Conservation (phyloP, 805 yeast species). For the Kazachstania psychrophila region DNA sequence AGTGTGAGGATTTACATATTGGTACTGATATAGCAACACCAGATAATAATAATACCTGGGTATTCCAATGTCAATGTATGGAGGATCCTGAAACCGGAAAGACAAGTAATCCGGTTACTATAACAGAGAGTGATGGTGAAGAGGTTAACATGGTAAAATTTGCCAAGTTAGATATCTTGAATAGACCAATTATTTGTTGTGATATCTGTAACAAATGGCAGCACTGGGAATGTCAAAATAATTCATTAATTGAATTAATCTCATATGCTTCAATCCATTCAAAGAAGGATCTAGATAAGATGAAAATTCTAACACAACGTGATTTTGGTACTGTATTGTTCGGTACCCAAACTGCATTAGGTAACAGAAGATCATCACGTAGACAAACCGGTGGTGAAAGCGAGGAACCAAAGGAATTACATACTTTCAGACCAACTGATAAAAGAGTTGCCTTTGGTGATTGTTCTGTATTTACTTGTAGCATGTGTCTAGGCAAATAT, state of each 20-base stretch:
- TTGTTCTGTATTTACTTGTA: slow-evolving; percentile 19
- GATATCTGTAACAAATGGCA: slow-evolving; percentile 29
- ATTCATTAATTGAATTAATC: slow-evolving; percentile 10
- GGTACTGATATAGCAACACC: slow-evolving; percentile 10
- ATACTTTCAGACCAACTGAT: slow-evolving; percentile 18
- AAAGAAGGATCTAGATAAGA: slow-evolving; percentile 3
- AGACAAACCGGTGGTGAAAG: slow-evolving; percentile 7
- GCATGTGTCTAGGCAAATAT: slow-evolving; percentile 16
- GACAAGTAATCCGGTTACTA: background rate
- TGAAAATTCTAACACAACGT: slow-evolving; percentile 6
- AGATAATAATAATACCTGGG: slow-evolving; percentile 23
- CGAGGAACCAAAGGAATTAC: slow-evolving; percentile 1
- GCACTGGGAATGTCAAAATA: slow-evolving; percentile 26
- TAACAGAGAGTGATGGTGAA: slow-evolving; percentile 5
- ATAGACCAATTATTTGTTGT: slow-evolving; percentile 25
- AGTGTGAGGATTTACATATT: slow-evolving; percentile 15
- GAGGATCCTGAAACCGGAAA: background rate
- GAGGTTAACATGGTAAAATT: slow-evolving; percentile 10
- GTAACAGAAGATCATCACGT: slow-evolving; percentile 13
- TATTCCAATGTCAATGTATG: slow-evolving; percentile 23
- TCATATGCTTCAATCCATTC: slow-evolving; percentile 7
- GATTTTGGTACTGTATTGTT: slow-evolving; percentile 18
- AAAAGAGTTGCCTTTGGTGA: slow-evolving; percentile 16
- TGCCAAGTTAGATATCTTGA: slow-evolving; percentile 3
- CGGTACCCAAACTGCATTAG: slow-evolving; percentile 11